A percentile compares a stretch with the other conserved stretches of the same genome.
Conservation (phyloP, 257 asterid species). For the Plantago ovata region DNA sequence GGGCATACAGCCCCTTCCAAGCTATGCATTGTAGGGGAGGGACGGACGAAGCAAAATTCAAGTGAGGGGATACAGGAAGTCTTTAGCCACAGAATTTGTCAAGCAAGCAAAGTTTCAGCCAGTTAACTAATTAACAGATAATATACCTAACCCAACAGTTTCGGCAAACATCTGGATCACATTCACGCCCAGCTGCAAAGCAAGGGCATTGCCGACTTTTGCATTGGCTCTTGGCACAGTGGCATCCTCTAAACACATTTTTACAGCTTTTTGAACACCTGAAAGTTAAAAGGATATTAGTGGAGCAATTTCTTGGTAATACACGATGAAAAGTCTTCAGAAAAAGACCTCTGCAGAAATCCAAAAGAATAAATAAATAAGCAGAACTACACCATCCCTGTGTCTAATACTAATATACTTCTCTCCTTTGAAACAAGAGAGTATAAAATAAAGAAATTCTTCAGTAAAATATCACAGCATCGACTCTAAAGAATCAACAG, state of each 20-base stretch:
- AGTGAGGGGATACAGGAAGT: neutral
- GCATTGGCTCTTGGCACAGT: slow-evolving; percentile 99
- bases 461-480: too few relatives aligned
- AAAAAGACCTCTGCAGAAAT: neutral
- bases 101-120: neutral
- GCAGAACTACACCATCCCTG: too few relatives aligned
- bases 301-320: neutral
- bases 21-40: too few relatives aligned
- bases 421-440: too few relatives aligned
- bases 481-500: too few relatives aligned
- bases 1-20: neutral
- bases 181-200: slow-evolving; percentile 98
- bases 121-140: neutral
- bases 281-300: slow-evolving; percentile 19
- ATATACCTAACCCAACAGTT: slow-evolving; percentile 93
- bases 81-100: neutral
- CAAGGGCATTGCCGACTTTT: slow-evolving; percentile 99
- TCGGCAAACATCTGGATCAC: slow-evolving; percentile 99
- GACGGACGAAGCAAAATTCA: neutral
- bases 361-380: neutral
- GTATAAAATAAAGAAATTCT: too few relatives aligned
- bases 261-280: slow-evolving; percentile 96
- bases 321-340: neutral
- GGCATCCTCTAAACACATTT: slow-evolving; percentile 96
- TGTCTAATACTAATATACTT: too few relatives aligned